phyloP scores from a whole-genome alignment of 805 yeast species.

The Barnettozyma sucrosica region DNA sequence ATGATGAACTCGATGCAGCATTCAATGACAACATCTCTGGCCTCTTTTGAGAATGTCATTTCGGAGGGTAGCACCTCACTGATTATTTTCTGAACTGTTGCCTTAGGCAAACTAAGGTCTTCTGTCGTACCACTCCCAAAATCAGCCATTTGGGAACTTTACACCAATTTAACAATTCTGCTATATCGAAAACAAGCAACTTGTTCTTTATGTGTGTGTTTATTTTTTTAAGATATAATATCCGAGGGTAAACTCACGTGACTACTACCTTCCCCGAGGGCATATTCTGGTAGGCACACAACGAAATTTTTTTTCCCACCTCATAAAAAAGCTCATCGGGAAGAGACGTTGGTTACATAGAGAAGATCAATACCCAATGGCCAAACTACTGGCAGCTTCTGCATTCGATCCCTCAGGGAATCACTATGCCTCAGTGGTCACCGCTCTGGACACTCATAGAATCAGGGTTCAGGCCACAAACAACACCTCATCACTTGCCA shows the following conservation, averaged over 20 bases:
- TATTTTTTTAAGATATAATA: background rate
- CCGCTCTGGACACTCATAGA: conserved; percentile 67
- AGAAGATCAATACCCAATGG: conserved; percentile 1
- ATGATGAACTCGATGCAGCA: conserved; percentile 94
- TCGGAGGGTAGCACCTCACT: conserved; percentile 88
- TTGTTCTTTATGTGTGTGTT: background rate
- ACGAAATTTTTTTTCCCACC: background rate
- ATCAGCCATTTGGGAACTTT: conserved; percentile 16
- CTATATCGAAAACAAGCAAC: background rate
- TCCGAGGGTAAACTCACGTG: background rate
- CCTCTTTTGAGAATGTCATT: conserved; percentile 83
- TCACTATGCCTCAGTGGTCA: conserved; percentile 56
- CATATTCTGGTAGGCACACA: background rate
- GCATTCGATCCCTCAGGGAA: conserved; percentile 58
- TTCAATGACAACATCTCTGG: conserved; percentile 91
- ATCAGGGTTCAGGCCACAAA: conserved; percentile 56
- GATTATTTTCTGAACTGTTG: conserved; percentile 93
- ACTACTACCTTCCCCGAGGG: background rate
- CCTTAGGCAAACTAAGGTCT: conserved; percentile 46
- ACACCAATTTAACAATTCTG: background rate
- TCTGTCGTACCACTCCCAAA: conserved; percentile 25
- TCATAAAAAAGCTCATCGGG: background rate
- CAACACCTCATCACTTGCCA: conserved; percentile 32
- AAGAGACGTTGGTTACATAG: background rate
- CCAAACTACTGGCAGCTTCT: conserved; percentile 15